These are phyloP conservation scores for Talaromyces sp. DNA, from an alignment of 2,329 filamentous ascomycete species.

Conservation along the genomic window DNA sequence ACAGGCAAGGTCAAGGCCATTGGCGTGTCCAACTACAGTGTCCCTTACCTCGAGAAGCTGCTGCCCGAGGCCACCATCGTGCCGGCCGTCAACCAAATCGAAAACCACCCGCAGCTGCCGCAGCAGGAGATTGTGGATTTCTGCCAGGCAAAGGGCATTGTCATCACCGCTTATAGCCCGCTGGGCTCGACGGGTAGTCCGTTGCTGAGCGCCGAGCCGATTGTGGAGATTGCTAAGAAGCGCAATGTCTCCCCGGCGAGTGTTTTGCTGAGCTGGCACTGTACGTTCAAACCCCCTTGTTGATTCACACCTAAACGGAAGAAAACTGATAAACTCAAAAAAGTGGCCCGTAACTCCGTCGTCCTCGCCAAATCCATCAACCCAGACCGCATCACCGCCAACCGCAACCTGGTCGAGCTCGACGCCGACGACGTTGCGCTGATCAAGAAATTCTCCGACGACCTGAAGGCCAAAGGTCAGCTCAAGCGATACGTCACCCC, in stretches of 20 bases:
- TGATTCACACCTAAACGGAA: no score
- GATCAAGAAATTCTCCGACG: conserved; percentile 32
- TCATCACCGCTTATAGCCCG: conserved; percentile 44
- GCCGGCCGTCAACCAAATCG: conserved; percentile 48
- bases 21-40: conserved; percentile 49
- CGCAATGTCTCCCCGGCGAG: conserved; percentile 33
- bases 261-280: conserved; percentile 41
- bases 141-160: conserved; percentile 47
- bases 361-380: conserved; percentile 39
- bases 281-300: no score
- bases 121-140: conserved; percentile 46
- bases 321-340: no score
- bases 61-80: conserved; percentile 41
- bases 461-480: conserved; percentile 26
- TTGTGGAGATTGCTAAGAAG: conserved; percentile 37
- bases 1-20: conserved; percentile 45
- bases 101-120: conserved; percentile 50
- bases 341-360: conserved; percentile 34
- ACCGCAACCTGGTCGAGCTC: conserved; percentile 34
- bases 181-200: conserved; percentile 39
- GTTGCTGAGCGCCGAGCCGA: conserved; percentile 35
- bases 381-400: conserved; percentile 36
- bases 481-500: conserved; percentile 57
- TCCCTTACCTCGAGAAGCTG: conserved; percentile 43
- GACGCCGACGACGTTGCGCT: conserved; percentile 32